Percentiles rank a stretch among this genome's conserved stretches.
phyloP scores from a whole-genome alignment of 2,329 filamentous ascomycete species.

The Albifimbria verrucaria region DNA sequence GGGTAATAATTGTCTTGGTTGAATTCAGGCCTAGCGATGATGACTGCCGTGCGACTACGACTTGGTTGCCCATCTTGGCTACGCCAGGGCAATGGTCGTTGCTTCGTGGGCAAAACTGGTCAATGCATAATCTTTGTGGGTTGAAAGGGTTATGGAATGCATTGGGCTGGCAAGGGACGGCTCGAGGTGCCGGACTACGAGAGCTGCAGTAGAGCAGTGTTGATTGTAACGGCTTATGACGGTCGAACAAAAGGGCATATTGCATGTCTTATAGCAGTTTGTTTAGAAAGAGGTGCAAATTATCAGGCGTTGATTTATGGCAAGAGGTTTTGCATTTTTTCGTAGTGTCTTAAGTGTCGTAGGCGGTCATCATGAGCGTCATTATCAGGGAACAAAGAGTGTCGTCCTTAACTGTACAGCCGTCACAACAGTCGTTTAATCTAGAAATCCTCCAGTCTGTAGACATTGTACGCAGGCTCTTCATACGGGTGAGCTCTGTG shows the following conservation, averaged over 20 bases:
- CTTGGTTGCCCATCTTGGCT: neutral
- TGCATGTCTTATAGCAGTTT: neutral
- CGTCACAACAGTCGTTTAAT: neutral
- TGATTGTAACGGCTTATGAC: neutral
- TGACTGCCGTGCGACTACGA: neutral
- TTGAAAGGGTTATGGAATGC: neutral
- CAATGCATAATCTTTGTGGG: neutral
- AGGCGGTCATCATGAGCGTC: neutral
- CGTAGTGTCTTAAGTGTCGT: too few species aligned
- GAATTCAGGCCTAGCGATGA: neutral
- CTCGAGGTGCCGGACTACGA: neutral
- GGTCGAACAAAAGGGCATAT: neutral
- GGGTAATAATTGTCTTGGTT: neutral
- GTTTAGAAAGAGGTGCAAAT: neutral
- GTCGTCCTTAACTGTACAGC: neutral
- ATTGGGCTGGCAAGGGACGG: neutral
- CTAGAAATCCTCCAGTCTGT: slow-evolving; percentile 20
- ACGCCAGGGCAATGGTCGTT: neutral
- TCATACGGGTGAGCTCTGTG: slow-evolving; percentile 26
- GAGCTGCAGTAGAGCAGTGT: neutral
- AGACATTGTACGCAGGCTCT: slow-evolving; percentile 20
- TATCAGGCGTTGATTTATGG: neutral
- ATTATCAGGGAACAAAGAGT: neutral
- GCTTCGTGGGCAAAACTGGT: neutral
- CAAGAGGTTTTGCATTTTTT: neutral